phyloP scores from a whole-genome alignment of 2,329 filamentous ascomycete species.

The Teratosphaeria viscida region DNA sequence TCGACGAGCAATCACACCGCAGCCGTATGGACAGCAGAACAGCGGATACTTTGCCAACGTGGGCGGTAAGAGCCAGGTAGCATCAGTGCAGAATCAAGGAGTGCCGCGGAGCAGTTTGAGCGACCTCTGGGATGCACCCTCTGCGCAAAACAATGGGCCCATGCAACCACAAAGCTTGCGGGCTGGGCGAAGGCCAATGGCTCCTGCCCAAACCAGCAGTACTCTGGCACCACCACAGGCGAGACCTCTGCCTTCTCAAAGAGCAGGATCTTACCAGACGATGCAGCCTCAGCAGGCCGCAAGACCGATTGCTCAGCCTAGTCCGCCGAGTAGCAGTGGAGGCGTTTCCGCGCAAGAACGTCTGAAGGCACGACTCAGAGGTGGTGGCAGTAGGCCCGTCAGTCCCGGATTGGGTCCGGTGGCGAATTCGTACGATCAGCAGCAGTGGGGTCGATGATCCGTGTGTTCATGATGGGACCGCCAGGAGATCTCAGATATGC shows the following conservation, averaged over 20 bases:
- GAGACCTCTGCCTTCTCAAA: constrained; percentile 60
- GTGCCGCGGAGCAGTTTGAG: constrained; percentile 33
- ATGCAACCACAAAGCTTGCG: constrained; percentile 36
- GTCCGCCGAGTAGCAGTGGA: constrained; percentile 28
- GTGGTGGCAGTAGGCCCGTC: constrained; percentile 12
- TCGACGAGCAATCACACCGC: constrained; percentile 34
- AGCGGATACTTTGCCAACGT: constrained; percentile 21
- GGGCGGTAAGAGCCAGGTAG: constrained; percentile 19
- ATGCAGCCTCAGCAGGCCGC: constrained; percentile 26
- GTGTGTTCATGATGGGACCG: background rate
- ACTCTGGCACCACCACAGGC: constrained; percentile 27
- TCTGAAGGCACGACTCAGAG: constrained; percentile 68
- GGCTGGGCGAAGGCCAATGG: constrained; percentile 14
- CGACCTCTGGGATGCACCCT: constrained; percentile 47
- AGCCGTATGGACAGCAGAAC: constrained; percentile 23
- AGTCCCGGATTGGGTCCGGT: constrained; percentile 2
- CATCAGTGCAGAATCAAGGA: constrained; percentile 15
- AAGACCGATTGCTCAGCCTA: constrained; percentile 28
- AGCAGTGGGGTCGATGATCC: constrained; percentile 1
- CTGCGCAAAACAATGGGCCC: constrained; percentile 21
- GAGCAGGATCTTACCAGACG: constrained; percentile 64
- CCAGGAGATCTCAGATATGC: background rate
- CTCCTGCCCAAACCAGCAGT: constrained; percentile 5
- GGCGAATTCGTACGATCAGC: constrained; percentile 1
- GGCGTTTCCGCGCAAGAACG: constrained; percentile 64